phyloP scores from a whole-genome alignment of 495 filamentous ascomycete genomes.

The Parathielavia hyrcaniae region DNA sequence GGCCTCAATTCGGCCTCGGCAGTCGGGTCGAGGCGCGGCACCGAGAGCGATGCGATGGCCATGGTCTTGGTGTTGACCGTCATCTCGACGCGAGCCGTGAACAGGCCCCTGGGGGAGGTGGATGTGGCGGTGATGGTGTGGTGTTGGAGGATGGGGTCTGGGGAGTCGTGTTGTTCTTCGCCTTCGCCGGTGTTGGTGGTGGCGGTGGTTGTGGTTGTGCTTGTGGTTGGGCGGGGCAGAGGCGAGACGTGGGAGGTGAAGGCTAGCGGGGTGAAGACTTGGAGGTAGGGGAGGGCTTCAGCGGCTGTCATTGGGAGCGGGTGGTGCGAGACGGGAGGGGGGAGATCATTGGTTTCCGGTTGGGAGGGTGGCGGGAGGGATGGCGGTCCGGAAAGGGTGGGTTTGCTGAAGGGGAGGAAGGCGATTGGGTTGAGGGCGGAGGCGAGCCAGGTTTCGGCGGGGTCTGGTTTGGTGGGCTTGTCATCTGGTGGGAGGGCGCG shows the following conservation, averaged over 20 bases:
- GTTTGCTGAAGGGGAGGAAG: conserved; percentile 47
- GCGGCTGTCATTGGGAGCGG: conserved; percentile 45
- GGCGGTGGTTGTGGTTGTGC: not conserved
- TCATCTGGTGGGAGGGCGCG: conserved; percentile 35
- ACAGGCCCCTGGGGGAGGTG: conserved; percentile 36
- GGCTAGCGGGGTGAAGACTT: conserved; percentile 50
- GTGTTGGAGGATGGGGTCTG: conserved; percentile 32
- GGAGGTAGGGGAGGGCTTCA: conserved; percentile 52
- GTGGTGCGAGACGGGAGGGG: conserved; percentile 44
- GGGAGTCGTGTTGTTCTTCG: not conserved
- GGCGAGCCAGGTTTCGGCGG: conserved; percentile 32
- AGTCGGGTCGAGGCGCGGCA: conserved; percentile 39
- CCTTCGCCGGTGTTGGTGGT: conserved; percentile 8
- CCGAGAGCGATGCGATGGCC: conserved; percentile 34
- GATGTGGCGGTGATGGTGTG: conserved; percentile 38
- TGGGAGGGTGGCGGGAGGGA: conserved; percentile 6
- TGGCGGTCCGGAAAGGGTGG: conserved; percentile 13
- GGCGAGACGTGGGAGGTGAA: conserved; percentile 46
- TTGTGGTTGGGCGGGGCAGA: conserved; percentile 19
- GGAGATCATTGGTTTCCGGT: conserved; percentile 9
- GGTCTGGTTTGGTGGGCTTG: conserved; percentile 21
- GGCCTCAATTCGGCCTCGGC: conserved; percentile 39
- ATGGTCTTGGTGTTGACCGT: conserved; percentile 41
- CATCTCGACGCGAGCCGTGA: conserved; percentile 43
- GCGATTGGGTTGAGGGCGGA: conserved; percentile 41